Conservation (phyloP, 345 rosid genomes). For the Cardiospermum halicacabum region DNA sequence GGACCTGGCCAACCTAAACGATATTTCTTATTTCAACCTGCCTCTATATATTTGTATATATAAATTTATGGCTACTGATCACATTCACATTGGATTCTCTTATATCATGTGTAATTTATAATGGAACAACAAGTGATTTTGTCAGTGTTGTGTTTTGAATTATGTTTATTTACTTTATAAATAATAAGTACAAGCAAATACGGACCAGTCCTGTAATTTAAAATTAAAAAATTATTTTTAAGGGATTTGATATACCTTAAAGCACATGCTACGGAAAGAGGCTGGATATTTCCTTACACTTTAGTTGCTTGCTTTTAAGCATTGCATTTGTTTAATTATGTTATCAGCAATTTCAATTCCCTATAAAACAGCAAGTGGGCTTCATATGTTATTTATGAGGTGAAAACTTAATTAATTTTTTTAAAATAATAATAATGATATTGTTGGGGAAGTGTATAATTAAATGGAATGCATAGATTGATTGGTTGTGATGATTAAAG, state of each 20-base stretch:
- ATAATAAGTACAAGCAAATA: slow-evolving; percentile 24
- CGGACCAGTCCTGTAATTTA: slow-evolving; percentile 23
- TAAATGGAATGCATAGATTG: neutral
- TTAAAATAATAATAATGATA: too few species aligned
- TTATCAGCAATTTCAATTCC: slow-evolving; percentile 4
- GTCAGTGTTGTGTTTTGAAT: slow-evolving; percentile 13
- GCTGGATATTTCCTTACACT: slow-evolving; percentile 36
- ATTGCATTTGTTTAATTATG: neutral
- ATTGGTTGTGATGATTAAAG: neutral
- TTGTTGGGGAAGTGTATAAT: slow-evolving; percentile 13
- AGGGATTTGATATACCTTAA: slow-evolving; percentile 5
- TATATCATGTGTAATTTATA: slow-evolving; percentile 10
- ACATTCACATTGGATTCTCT: slow-evolving; percentile 40
- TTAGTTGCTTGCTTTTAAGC: neutral
- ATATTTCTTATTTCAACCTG: neutral
- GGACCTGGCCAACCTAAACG: neutral
- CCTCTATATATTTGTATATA: neutral
- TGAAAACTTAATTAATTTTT: too few species aligned
- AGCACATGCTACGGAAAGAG: slow-evolving; percentile 36
- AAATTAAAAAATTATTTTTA: slow-evolving; percentile 14
- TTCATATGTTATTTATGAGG: too few species aligned
- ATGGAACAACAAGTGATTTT: slow-evolving; percentile 7
- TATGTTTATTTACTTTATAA: slow-evolving; percentile 9
- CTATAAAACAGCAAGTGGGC: slow-evolving; percentile 15
- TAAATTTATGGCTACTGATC: slow-evolving; percentile 11